Evolutionary conservation across 108 stramenopile species (phyloP), one percentile per base, ranked within the genome.

Genomic region (Nannochloropsis gaditana): DNA sequence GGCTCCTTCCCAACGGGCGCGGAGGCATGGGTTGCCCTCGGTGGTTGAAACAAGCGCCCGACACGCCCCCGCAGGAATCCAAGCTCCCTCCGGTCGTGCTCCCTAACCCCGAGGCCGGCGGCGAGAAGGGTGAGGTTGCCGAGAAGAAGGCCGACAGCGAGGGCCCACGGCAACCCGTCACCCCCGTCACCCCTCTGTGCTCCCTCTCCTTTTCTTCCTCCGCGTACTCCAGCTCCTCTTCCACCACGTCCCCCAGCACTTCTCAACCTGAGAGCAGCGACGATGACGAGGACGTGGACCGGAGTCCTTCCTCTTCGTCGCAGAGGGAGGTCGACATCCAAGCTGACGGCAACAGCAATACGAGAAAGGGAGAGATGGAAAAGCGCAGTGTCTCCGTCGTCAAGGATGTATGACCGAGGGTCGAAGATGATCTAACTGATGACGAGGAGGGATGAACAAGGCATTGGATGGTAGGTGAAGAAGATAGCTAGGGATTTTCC

Each of bases 241-340:
- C 59, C 19, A n/a, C 59, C 6, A n/a, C 59, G 15, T 73, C 59
- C 6, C 59, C 59, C 5, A 73, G 19, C n/a, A 73, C 59, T 3
- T 73, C 59, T 6, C 59, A 73, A 73, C 59, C 59, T 73, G 59
- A 73, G 15, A 73, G 59, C 59, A 73, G 59, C 59, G 59, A 73
- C n/a, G 59, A 73, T 15, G 59, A 73, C 15, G 59, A 73, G 19
- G 59, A 73, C n/a, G 59, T n/a, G 59, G n/a, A n/a, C n/a, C 19
- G n/a, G 3, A 73, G n/a, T 1, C n/a, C 59, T 73, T 73, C 59
- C 59, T 73, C 59, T 73, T 73, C 2, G 19, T 73, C 59, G 19
- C 59, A 73, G 59, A 73, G 6, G 59, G 59, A 8, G 2, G 59
- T n/a, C 59, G n/a, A 73, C 19, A 73, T n/a, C 59, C 59, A 73